A percentile compares a stretch with the other conserved stretches of the same genome.
Conservation (phyloP, 441 rosid genomes). For the Adansonia gregorii region DNA sequence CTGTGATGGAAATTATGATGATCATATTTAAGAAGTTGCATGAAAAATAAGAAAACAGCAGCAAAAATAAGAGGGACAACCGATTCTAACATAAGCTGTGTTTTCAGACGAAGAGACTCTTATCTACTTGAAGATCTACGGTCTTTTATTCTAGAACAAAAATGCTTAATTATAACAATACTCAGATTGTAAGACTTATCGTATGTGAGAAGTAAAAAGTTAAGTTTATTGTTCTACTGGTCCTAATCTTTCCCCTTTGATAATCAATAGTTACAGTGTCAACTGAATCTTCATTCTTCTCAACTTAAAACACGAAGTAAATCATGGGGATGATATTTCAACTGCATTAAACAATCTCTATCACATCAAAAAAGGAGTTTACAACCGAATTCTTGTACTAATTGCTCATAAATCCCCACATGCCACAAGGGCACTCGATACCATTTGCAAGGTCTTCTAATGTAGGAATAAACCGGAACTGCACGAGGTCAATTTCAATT, state of each 20-base stretch:
- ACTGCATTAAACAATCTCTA: constrained; percentile 1
- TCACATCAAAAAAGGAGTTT: not conserved
- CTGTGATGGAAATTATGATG: constrained; percentile 45
- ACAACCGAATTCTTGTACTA: constrained; percentile 5
- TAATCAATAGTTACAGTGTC: constrained; percentile 5
- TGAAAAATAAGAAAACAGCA: constrained; percentile 9
- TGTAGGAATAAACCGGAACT: constrained; percentile 1
- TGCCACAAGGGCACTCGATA: not conserved
- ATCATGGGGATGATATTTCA: not conserved
- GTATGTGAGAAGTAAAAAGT: not conserved
- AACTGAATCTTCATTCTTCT: constrained; percentile 15
- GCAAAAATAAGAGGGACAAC: not conserved
- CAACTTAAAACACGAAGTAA: not conserved
- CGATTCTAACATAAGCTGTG: not conserved
- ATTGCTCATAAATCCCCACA: constrained; percentile 1
- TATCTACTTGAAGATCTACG: not conserved
- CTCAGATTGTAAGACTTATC: not conserved
- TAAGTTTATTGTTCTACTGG: not conserved
- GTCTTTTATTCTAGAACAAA: not conserved
- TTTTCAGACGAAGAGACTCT: not conserved
- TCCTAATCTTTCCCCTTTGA: not conserved
- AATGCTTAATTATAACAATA: constrained; percentile 13
- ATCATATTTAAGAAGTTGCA: constrained; percentile 6
- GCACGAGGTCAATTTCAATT: not conserved
- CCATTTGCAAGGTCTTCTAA: not conserved